Evolutionary conservation across 441 rosid genomes (phyloP), one percentile per base, ranked within the genome.

Genomic region (Pelargonium fulgidum): DNA sequence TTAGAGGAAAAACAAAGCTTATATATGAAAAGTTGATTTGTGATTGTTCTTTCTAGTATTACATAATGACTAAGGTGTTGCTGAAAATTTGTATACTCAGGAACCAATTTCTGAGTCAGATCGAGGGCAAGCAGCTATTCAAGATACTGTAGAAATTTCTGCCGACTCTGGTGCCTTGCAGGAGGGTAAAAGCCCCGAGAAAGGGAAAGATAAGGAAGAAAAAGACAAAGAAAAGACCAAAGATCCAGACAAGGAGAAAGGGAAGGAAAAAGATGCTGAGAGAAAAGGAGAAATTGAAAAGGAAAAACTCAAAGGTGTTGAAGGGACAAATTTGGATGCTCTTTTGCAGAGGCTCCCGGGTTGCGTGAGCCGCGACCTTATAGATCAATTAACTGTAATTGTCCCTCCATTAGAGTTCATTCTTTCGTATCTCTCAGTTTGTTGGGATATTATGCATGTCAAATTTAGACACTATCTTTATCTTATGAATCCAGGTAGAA

Each of bases 301-400:
- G 84, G 97, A 95, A 78, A 92, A 89, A 80, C 85, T 81, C 62
- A 95, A 89, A 86, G 87, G 89, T 72, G 77, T 84, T 70, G 99
- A 95, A 77, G 99, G 93, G 76, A 81, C 97, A 69, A 95, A 77
- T 84, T 82, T 96, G 79, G 99, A 96, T 84, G 89, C 98, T 73
- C 76, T 96, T 70, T 72, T 93, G 82, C 99, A 88, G 82, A 84
- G 98, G 82, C 98, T 96, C 42, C 97, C 93, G 11, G 93, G 98
- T 72, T 96, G 93, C 64, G 96, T 95, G 63, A 85, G 93, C 86
- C 92, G 99, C 68, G 99, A 92, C 80, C 98, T 95, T 72, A 95
- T 95, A 70, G 99, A 95, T 84, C 99, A 95, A 73, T 75, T 92
- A 79, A 84, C 98, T 58, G 98, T 95, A 85, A 81, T 78, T 20